Base-by-base conservation (phyloP, 2,329 filamentous ascomycete species). In the Talaromyces sp. region DNA sequence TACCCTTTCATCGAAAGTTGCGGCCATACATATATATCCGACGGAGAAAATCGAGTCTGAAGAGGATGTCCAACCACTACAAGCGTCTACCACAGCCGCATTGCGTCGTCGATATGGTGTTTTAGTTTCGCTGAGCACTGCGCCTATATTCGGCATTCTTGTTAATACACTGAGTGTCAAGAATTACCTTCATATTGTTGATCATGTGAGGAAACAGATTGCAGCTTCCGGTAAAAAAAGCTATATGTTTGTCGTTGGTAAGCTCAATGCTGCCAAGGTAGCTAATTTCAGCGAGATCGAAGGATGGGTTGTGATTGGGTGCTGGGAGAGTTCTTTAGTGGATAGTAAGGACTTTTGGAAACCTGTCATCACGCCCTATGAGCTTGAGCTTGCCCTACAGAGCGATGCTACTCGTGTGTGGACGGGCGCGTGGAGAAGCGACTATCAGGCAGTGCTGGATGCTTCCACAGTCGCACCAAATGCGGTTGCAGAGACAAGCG, bases 271-370 rank as follows among this genome's bases (percentile, higher is more conserved):
- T 0, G 94, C 93, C 43, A 99, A 99, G 77, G 84, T 99, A 25
- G 95, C 95, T 58, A 99, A 99, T 78, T 99, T 99, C 79, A 87
- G 90, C 65, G 95, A 99, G 77, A 87, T 99, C 5, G 94, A 93
- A 50, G 94, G 93, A 17, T 99, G 95, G 95, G 93, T 98, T 0
- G 93, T 98, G 0, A 91, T 99, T 10, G 94, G 95, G 2, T 99
- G 95, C 78, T 99, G 95, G 95, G 95, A 99, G 80, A 97, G 93
- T 76, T 92, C 91, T 66, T 81, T 98, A 60, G 87, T 99, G 4
- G 94, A 97, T 71, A 92, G 93, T 68, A 90, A 91, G 65, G 91
- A 90, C 7, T 96, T 97, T 74, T 98, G 89, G 85, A 87, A 88
- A 71, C 93, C 93, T 0, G 89, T 98, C 10, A 88, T 98, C 47